Conservation (phyloP, 371 early-diverging fungal genomes). For the Gilbertella persicaria region DNA sequence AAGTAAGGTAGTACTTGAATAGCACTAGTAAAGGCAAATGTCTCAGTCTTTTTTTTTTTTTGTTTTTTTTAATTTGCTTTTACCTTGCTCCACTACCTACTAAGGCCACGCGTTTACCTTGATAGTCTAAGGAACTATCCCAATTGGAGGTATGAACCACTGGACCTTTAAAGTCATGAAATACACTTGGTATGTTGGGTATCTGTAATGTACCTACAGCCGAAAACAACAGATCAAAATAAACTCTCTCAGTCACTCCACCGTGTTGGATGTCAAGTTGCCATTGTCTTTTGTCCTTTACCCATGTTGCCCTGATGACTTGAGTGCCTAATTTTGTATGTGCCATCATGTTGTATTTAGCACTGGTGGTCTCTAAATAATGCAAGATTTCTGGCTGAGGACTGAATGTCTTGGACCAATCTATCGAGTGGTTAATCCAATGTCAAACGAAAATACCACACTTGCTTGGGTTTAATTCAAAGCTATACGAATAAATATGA, state of each 20-base stretch:
- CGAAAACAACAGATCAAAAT: slow-evolving; percentile 10
- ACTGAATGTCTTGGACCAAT: too few species aligned
- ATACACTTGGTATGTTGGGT: slow-evolving; percentile 54
- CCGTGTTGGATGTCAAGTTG: slow-evolving; percentile 32
- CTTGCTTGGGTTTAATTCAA: slow-evolving; percentile 46
- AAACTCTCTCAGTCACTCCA: not conserved
- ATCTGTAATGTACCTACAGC: slow-evolving; percentile 52
- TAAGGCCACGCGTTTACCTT: slow-evolving; percentile 52
- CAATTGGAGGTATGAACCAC: slow-evolving; percentile 54
- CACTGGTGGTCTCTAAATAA: slow-evolving; percentile 34
- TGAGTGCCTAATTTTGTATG: slow-evolving; percentile 50
- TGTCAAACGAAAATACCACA: too few species aligned
- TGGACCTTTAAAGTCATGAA: slow-evolving; percentile 46
- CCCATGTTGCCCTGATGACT: slow-evolving; percentile 44
- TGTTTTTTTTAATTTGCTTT: too few species aligned
- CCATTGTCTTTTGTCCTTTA: slow-evolving; percentile 47
- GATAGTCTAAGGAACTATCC: slow-evolving; percentile 47
- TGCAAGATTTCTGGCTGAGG: too few species aligned
- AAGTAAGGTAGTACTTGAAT: slow-evolving; percentile 50
- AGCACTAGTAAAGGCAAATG: slow-evolving; percentile 24
- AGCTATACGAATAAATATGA: slow-evolving; percentile 54
- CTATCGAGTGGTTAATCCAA: too few species aligned
- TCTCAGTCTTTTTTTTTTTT: not conserved
- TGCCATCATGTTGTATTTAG: slow-evolving; percentile 46
- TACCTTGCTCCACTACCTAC: slow-evolving; percentile 62